Percentiles rank a stretch among this genome's conserved stretches.
Evolutionary conservation across 2,329 filamentous ascomycete genomes (phyloP).

Genomic region (Herpomyces periplanetae): DNA sequence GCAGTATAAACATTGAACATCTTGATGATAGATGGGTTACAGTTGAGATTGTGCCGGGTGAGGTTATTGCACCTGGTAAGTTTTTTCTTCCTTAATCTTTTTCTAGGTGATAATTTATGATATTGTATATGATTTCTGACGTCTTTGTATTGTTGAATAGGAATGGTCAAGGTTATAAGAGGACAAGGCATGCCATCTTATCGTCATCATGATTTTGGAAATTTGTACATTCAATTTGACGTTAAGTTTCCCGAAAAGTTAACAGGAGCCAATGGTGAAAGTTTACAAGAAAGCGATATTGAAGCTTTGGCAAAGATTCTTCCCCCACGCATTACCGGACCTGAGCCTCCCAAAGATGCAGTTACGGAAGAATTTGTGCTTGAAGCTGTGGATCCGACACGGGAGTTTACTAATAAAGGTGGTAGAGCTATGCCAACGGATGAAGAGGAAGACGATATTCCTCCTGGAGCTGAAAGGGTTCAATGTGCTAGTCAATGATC

Average conservation of each 20-base stretch:
- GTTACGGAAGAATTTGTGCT: slow-evolving; percentile 72
- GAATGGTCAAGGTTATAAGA: slow-evolving; percentile 61
- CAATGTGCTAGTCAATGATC: slow-evolving; percentile 14
- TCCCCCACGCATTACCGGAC: slow-evolving; percentile 24
- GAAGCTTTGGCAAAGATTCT: slow-evolving; percentile 45
- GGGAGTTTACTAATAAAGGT: slow-evolving; percentile 20
- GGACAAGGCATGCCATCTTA: slow-evolving; percentile 91
- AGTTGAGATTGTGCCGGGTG: slow-evolving; percentile 63
- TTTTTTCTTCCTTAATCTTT: slow-evolving; percentile 3
- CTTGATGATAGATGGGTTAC: slow-evolving; percentile 88
- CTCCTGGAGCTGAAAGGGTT: slow-evolving; percentile 11
- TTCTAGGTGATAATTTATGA: slow-evolving; percentile 3
- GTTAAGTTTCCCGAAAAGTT: slow-evolving; percentile 52
- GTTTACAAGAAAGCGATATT: slow-evolving; percentile 27
- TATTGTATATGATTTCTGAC: slow-evolving; percentile 4
- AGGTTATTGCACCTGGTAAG: slow-evolving; percentile 70
- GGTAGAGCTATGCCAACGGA: slow-evolving; percentile 28
- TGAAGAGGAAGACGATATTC: slow-evolving; percentile 13
- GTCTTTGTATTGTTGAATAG: slow-evolving; percentile 12
- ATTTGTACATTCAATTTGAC: slow-evolving; percentile 85
- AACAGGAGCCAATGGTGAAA: slow-evolving; percentile 9
- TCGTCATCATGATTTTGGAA: slow-evolving; percentile 75
- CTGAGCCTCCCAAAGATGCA: slow-evolving; percentile 30
- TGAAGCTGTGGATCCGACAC: slow-evolving; percentile 33
- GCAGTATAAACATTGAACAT: slow-evolving; percentile 67